Base-by-base conservation (phyloP, 345 rosid genomes). In the Isatis tinctoria region DNA sequence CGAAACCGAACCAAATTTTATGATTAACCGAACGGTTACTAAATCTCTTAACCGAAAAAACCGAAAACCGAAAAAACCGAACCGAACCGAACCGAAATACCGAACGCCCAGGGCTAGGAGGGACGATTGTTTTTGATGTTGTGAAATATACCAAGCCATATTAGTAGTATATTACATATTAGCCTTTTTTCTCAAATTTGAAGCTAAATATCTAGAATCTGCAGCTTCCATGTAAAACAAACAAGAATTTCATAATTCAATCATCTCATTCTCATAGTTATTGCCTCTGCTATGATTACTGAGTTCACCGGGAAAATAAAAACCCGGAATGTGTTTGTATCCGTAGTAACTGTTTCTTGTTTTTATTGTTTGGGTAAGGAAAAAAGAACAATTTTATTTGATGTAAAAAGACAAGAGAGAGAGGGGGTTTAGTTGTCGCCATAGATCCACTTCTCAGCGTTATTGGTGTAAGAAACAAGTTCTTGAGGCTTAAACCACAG, bases 401-500 rank as follows among this genome's bases (percentile, higher is more conserved):
- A 22, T 22, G 24, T 22, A 22, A 24, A 53, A 24, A 53, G 48
- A 61, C 7, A 5, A 32, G 35, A 26, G 53, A 14, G 2, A 35
- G 4, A 11, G 8, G 54, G 17, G 47, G 14, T 4, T 84, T 75
- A 95, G 84, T 88, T 88, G 27, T 2, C 80, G 60, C 90, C 99
- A 52, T 95, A 95, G 78, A 91, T 64, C 99, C 99, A 95, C 81
- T 88, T 90, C 91, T 91, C 99, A 3, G 93, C 67, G 64, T 95
- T 86, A 83, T 80, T 87, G 18, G 89, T 77, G 85, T 91, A 95
- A 61, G 70, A 78, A 63, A 95, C 96, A 86, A 95, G 79, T 75
- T 95, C 99, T 64, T 92, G 93, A 9, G 97, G 97, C 80, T 90
- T 87, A 87, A 95, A 95, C 99, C 99, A 95, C 72, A 95, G 75